Percentiles rank a stretch among this genome's conserved stretches.
Conservation (phyloP, 1,284 basidiomycete species). For the Lignosus rhinocerotis region DNA sequence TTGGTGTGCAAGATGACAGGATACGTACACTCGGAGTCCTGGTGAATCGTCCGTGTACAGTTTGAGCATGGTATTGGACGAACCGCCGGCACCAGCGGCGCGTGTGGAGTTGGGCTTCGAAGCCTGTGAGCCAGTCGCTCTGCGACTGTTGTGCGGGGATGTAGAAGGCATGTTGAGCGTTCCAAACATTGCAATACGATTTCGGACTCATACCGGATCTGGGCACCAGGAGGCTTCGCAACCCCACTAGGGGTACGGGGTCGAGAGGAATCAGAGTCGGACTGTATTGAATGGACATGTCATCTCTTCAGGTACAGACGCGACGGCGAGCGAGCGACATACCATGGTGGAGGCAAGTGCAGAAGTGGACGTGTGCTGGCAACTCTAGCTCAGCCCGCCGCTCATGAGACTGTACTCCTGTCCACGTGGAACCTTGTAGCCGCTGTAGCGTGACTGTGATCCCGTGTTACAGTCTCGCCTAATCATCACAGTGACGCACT, state of each 20-base stretch:
- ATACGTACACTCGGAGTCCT: constrained; percentile 90
- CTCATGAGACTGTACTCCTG: constrained; percentile 1
- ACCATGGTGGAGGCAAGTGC: constrained; percentile 31
- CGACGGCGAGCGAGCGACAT: constrained; percentile 15
- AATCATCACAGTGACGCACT: constrained; percentile 18
- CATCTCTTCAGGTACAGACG: background rate
- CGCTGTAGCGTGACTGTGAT: background rate
- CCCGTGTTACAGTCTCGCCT: background rate
- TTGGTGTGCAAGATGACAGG: background rate
- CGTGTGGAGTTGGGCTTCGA: constrained; percentile 87
- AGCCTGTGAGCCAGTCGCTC: constrained; percentile 70
- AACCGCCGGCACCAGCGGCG: constrained; percentile 94
- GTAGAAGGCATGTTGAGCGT: background rate
- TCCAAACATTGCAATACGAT: background rate
- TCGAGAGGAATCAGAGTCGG: constrained; percentile 38
- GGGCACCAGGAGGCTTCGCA: constrained; percentile 73
- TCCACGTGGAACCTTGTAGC: constrained; percentile 24
- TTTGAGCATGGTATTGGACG: constrained; percentile 97
- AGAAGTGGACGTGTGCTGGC: constrained; percentile 32
- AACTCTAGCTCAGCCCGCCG: constrained; percentile 17
- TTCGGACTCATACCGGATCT: constrained; percentile 62
- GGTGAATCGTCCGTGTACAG: constrained; percentile 98
- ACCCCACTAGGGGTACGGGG: constrained; percentile 41
- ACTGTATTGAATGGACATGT: constrained; percentile 22
- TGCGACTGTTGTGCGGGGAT: constrained; percentile 55